These are phyloP conservation scores for Cucurbita pepo DNA, from an alignment of 306 rosid genomes.

Conservation along the genomic window DNA sequence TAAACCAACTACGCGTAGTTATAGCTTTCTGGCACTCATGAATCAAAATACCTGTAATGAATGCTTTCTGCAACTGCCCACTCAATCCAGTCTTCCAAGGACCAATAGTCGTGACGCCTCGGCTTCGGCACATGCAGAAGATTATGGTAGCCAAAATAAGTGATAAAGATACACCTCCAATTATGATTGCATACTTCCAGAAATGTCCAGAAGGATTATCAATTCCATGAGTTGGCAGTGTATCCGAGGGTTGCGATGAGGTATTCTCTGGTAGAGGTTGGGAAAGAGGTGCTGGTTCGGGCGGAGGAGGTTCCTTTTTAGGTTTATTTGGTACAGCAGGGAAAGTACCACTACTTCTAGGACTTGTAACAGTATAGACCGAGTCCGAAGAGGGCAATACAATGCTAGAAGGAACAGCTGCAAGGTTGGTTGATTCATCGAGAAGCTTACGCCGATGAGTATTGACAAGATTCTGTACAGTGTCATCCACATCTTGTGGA, in stretches of 20 bases:
- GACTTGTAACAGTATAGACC: background rate
- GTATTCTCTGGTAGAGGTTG: background rate
- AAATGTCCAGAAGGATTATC: background rate
- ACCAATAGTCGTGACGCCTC: slow-evolving; percentile 44
- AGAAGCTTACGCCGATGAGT: slow-evolving; percentile 52
- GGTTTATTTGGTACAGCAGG: background rate
- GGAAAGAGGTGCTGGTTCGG: background rate
- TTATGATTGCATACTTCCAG: slow-evolving; percentile 36
- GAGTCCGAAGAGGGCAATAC: background rate
- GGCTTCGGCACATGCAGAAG: slow-evolving; percentile 44
- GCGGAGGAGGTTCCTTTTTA: background rate
- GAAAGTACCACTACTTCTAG: background rate
- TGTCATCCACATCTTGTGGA: slow-evolving; percentile 12
- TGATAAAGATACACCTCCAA: slow-evolving; percentile 22
- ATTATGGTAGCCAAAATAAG: slow-evolving; percentile 22
- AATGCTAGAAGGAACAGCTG: slow-evolving; percentile 34
- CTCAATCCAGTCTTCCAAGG: slow-evolving; percentile 96
- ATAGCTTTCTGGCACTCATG: background rate
- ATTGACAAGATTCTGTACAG: slow-evolving; percentile 6
- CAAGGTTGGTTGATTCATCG: slow-evolving; percentile 49
- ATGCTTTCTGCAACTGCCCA: slow-evolving; percentile 90
- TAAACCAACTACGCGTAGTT: background rate
- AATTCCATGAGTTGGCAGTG: background rate
- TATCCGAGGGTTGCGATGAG: background rate
- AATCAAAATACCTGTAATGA: slow-evolving; percentile 56